Evolutionary conservation across 139 green algal species (phyloP).

Genomic region (Chlorella sp.): DNA sequence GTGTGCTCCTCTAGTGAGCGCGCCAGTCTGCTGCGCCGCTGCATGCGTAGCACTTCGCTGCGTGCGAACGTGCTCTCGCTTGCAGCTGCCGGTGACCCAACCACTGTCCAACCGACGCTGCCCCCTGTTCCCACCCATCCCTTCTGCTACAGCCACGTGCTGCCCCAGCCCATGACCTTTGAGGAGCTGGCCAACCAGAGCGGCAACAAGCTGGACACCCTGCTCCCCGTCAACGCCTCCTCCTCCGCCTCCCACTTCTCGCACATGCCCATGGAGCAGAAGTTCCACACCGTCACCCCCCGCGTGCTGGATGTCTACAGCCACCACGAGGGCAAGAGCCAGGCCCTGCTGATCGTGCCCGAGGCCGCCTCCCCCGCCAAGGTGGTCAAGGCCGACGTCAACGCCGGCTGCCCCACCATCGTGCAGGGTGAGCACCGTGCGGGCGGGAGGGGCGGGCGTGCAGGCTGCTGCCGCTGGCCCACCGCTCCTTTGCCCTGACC

Average conservation of each 20-base stretch:
- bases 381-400: constrained; percentile 8
- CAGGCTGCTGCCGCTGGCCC: no score
- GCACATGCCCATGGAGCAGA: background rate
- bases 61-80: no score
- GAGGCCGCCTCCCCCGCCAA: constrained; percentile 2
- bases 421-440: no score
- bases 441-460: no score
- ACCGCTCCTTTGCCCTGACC: no score
- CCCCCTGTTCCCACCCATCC: background rate
- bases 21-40: background rate
- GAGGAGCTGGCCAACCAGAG: background rate
- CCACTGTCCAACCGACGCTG: background rate
- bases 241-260: background rate
- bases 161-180: background rate
- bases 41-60: no score
- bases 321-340: background rate
- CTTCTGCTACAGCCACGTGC: background rate
- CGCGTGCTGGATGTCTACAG: background rate
- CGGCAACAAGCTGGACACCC: background rate
- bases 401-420: constrained; percentile 32
- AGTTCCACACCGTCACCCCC: no score
- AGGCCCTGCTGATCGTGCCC: constrained; percentile 1
- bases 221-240: background rate
- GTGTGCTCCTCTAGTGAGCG: background rate
- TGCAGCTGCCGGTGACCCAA: no score